phyloP scores from a whole-genome alignment of 148 eudicot genomes.

The Camellia sinensis region DNA sequence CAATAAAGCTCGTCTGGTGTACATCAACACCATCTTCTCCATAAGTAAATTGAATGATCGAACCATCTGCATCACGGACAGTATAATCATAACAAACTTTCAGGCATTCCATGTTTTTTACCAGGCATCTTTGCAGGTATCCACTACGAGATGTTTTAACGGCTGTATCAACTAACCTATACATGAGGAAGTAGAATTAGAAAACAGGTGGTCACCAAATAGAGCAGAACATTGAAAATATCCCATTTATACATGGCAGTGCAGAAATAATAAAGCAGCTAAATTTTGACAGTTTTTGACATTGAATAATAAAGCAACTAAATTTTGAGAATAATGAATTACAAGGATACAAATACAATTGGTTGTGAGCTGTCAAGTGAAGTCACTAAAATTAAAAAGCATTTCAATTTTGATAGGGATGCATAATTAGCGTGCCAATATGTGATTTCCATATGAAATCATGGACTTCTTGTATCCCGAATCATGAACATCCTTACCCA shows the following conservation, averaged over 20 bases:
- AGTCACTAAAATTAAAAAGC: background rate
- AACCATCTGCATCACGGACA: conserved; percentile 96
- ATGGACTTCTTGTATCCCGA: background rate
- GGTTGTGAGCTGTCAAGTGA: background rate
- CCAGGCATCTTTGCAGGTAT: conserved; percentile 86
- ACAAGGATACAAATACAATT: background rate
- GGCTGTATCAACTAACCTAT: conserved; percentile 93
- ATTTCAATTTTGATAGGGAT: too few species aligned
- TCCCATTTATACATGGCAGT: background rate
- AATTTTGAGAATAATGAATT: background rate
- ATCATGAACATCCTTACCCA: background rate
- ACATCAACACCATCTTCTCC: conserved; percentile 99
- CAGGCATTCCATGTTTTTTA: conserved; percentile 86
- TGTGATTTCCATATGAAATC: background rate
- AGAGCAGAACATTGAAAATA: background rate
- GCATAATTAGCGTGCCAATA: too few species aligned
- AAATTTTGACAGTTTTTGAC: background rate
- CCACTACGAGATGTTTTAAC: conserved; percentile 99
- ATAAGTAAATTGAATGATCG: conserved; percentile 80
- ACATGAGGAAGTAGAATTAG: background rate
- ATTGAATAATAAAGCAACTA: background rate
- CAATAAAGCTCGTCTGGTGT: conserved; percentile 74
- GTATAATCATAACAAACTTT: conserved; percentile 91
- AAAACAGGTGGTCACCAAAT: background rate
- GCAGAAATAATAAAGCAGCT: background rate